These are phyloP conservation scores for Sporothrix euskadiensis DNA, from an alignment of 2,329 filamentous ascomycete species.

Conservation along the genomic window DNA sequence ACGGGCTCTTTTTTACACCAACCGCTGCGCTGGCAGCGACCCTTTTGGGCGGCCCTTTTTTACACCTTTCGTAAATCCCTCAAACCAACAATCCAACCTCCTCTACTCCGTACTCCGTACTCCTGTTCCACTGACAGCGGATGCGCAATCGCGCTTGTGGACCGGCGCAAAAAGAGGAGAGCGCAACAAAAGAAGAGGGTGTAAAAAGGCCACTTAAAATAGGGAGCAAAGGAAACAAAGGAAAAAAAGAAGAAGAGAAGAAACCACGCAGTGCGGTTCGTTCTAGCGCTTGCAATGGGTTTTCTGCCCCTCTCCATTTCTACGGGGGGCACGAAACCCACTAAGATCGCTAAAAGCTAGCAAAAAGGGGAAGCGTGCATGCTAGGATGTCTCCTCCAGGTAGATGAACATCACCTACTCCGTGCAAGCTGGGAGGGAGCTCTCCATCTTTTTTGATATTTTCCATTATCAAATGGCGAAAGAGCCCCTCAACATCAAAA, in stretches of 20 bases:
- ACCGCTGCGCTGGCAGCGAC: not conserved
- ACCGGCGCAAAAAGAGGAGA: not conserved
- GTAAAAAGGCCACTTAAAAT: not conserved
- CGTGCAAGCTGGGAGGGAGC: not conserved
- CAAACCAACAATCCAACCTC: not conserved
- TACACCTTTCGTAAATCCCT: constrained; percentile 9
- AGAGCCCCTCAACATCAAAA: not conserved
- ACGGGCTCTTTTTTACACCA: not conserved
- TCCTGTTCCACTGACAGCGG: not conserved
- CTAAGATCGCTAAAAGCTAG: not conserved
- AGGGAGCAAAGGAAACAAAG: not conserved
- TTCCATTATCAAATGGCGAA: not conserved
- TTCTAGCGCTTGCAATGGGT: not conserved
- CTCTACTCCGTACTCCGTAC: too few species aligned
- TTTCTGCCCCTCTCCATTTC: not conserved
- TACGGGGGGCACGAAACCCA: constrained; percentile 10
- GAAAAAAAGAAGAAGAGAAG: not conserved
- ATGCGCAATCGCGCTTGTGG: not conserved
- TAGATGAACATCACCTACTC: not conserved
- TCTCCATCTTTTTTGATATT: too few species aligned
- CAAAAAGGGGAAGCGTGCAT: constrained; percentile 8
- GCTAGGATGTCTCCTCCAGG: not conserved
- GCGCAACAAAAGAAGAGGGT: not conserved
- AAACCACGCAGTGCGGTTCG: not conserved
- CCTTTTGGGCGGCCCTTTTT: not conserved